Evolutionary conservation across 2,329 filamentous ascomycete genomes (phyloP).

Genomic region (Neocatenulostroma microsporum): DNA sequence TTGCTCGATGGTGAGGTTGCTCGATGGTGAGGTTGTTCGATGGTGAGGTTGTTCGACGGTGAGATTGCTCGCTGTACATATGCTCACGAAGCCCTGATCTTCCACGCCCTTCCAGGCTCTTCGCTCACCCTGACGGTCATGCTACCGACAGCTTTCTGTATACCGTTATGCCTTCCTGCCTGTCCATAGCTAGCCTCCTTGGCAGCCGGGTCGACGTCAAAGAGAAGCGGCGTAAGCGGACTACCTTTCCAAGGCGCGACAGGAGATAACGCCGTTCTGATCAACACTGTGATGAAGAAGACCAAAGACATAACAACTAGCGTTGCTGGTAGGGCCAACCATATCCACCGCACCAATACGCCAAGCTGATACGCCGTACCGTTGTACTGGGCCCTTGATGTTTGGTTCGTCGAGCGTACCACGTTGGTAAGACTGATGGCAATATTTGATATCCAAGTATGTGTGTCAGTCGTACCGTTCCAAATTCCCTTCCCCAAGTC

Average conservation of each 20-base stretch:
- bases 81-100: not conserved
- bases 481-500: no score
- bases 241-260: slow-evolving; percentile 1
- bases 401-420: not conserved
- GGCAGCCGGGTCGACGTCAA: not conserved
- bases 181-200: slow-evolving; percentile 2
- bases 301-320: not conserved
- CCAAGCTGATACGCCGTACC: slow-evolving; percentile 3
- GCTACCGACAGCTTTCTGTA: not conserved
- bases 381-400: not conserved
- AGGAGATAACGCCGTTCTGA: not conserved
- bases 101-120: not conserved
- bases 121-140: not conserved
- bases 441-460: slow-evolving; percentile 1
- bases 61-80: no score
- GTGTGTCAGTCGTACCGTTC: no score
- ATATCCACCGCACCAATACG: not conserved
- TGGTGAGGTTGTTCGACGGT: no score
- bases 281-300: not conserved
- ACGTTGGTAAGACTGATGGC: slow-evolving; percentile 1
- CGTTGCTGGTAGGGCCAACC: not conserved
- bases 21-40: no score
- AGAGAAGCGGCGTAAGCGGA: slow-evolving; percentile 1
- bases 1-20: no score
- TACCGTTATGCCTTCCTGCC: not conserved